phyloP scores from a whole-genome alignment of 805 yeast genomes.

The Saturnispora hagleri region DNA sequence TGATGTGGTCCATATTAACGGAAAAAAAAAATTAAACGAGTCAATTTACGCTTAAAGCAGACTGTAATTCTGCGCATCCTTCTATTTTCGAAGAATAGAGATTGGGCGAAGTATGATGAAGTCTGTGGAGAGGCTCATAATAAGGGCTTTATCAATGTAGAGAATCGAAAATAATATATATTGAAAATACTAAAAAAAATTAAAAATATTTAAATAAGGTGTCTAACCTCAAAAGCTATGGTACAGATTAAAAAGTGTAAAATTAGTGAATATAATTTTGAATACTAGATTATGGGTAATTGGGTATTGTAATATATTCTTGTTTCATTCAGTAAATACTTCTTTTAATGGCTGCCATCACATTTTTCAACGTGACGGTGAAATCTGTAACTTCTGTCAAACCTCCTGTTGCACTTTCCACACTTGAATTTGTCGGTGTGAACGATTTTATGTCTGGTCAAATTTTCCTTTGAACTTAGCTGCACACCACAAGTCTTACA shows the following conservation, averaged over 20 bases:
- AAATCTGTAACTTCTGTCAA: conserved; percentile 22
- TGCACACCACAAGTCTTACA: conserved; percentile 18
- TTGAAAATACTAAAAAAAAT: background rate
- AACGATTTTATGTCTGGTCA: conserved; percentile 22
- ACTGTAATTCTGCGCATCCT: background rate
- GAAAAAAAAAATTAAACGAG: background rate
- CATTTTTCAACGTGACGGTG: conserved; percentile 19
- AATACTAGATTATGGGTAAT: background rate
- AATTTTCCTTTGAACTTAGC: conserved; percentile 21
- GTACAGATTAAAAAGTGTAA: background rate
- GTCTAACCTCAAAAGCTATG: background rate
- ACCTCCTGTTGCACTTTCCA: conserved; percentile 16
- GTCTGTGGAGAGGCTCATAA: no score
- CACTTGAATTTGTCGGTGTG: conserved; percentile 24
- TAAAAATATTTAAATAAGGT: background rate
- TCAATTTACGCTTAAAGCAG: background rate
- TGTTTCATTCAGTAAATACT: background rate
- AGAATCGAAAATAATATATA: background rate
- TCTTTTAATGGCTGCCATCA: conserved; percentile 3
- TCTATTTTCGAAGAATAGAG: background rate
- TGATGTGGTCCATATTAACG: background rate
- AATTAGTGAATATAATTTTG: background rate
- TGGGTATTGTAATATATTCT: background rate
- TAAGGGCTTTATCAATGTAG: no score
- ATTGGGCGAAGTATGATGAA: no score